A percentile compares a stretch with the other conserved stretches of the same genome.
phyloP scores from a whole-genome alignment of 352 stramenopile genomes.

The Phytophthora tubulina region DNA sequence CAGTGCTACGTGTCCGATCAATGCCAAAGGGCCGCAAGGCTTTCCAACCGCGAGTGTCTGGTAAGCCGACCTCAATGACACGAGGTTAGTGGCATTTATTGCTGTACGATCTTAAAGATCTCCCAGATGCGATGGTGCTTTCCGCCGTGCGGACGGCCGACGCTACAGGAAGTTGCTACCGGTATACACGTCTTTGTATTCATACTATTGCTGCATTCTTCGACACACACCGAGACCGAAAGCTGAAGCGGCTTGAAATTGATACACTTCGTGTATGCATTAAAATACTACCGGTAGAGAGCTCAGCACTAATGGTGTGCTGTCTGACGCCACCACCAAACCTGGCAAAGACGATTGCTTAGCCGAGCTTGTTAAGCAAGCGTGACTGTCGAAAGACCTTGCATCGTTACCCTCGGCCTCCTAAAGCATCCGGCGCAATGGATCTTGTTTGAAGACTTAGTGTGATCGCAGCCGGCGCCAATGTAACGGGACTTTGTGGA shows the following conservation, averaged over 20 bases:
- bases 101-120: slow-evolving; percentile 12
- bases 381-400: slow-evolving; percentile 38
- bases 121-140: slow-evolving; percentile 2
- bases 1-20: background rate
- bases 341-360: background rate
- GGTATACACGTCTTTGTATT: background rate
- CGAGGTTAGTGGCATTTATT: background rate
- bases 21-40: slow-evolving; percentile 5
- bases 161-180: too few relatives aligned
- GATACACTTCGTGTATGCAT: background rate
- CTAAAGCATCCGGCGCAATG: slow-evolving; percentile 11
- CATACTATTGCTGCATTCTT: background rate
- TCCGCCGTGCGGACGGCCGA: background rate
- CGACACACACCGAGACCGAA: slow-evolving; percentile 8
- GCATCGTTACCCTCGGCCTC: slow-evolving; percentile 10
- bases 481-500: slow-evolving; percentile 34
- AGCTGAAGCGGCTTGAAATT: slow-evolving; percentile 2
- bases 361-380: slow-evolving; percentile 1
- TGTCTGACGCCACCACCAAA: background rate
- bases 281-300: slow-evolving; percentile 6
- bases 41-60: slow-evolving; percentile 21
- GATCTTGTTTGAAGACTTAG: slow-evolving; percentile 10
- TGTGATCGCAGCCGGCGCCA: slow-evolving; percentile 15
- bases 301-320: slow-evolving; percentile 2
- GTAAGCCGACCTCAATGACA: slow-evolving; percentile 16